phyloP scores from a whole-genome alignment of 148 eudicot genomes.

The Oxyria digyna region DNA sequence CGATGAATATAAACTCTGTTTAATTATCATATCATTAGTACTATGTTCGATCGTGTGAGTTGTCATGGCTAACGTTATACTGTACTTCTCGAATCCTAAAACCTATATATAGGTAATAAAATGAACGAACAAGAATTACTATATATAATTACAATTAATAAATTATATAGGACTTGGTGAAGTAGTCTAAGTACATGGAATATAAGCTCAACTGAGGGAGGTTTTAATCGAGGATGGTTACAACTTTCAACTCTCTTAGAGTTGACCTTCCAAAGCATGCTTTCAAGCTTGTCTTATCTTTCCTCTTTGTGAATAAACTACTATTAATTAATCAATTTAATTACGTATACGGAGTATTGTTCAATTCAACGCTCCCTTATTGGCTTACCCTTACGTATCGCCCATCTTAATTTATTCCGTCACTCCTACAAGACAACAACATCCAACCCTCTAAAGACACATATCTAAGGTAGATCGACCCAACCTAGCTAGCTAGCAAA shows the following conservation, averaged over 20 bases:
- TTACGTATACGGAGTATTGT: neutral
- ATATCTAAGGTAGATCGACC: neutral
- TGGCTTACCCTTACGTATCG: neutral
- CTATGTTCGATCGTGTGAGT: neutral
- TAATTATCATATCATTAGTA: too few relatives aligned
- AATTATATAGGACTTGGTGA: neutral
- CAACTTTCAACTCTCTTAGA: neutral
- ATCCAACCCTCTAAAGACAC: neutral
- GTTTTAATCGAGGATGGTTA: conserved; percentile 32
- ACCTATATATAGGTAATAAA: neutral
- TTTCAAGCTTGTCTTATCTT: neutral
- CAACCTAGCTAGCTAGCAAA: too few relatives aligned
- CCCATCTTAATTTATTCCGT: neutral
- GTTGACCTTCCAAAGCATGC: conserved; percentile 3
- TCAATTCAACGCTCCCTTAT: conserved; percentile 1
- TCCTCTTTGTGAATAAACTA: neutral
- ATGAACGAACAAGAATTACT: neutral
- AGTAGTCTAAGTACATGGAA: neutral
- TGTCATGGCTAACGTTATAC: neutral
- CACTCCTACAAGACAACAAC: neutral
- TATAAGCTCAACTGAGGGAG: conserved; percentile 29
- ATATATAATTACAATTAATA: neutral
- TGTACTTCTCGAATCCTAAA: neutral
- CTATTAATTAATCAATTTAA: neutral
- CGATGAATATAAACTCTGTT: too few relatives aligned